Percentiles rank a stretch among this genome's conserved stretches.
Conservation (phyloP, 2,329 filamentous ascomycete genomes). For the Pseudocercospora macadamiae region DNA sequence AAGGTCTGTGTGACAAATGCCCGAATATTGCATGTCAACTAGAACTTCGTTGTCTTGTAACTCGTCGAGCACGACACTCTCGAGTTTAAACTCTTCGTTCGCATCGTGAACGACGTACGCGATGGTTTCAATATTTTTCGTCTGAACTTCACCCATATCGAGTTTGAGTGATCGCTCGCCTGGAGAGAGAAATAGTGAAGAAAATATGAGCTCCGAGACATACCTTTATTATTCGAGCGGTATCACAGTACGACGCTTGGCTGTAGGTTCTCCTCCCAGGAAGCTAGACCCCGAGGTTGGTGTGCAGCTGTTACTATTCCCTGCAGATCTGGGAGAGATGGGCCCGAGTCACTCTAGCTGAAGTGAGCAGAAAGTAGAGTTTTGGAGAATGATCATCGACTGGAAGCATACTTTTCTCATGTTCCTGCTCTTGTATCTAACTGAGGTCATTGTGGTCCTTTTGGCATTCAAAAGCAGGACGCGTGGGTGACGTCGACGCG, state of each 20-base stretch:
- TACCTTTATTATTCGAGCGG: not conserved
- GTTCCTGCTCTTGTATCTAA: not conserved
- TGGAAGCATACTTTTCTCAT: too few relatives aligned
- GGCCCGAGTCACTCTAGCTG: too few relatives aligned
- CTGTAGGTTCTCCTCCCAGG: not conserved
- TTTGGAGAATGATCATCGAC: too few relatives aligned
- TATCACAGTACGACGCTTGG: not conserved
- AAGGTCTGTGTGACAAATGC: conserved; percentile 31
- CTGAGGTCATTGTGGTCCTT: not conserved
- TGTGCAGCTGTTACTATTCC: not conserved
- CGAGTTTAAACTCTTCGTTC: conserved; percentile 26
- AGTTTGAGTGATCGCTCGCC: not conserved
- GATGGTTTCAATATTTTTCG: not conserved
- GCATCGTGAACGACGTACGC: conserved; percentile 24
- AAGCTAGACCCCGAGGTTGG: not conserved
- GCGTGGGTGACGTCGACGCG: not conserved
- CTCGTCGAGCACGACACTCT: conserved; percentile 20
- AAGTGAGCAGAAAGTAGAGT: too few relatives aligned
- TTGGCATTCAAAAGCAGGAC: not conserved
- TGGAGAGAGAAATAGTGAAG: not conserved
- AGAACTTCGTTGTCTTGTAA: conserved; percentile 25
- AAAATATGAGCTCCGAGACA: not conserved
- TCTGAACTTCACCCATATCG: not conserved
- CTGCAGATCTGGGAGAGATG: not conserved
- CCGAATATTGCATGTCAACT: conserved; percentile 27